Evolutionary conservation across 805 yeast genomes (phyloP), one percentile per base, ranked within the genome.

Genomic region (Lipomyces chichibuensis): DNA sequence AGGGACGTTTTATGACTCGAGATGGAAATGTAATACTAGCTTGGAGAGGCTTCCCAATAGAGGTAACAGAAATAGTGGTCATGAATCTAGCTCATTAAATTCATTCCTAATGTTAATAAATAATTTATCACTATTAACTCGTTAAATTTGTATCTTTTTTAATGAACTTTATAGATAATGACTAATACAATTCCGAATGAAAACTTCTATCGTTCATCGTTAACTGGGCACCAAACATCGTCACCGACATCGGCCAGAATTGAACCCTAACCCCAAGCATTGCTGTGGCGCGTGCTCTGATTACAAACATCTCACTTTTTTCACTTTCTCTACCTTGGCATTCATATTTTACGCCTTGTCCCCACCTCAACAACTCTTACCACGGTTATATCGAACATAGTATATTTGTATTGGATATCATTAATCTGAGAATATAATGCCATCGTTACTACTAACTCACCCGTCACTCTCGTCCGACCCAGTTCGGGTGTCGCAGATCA

Each of bases 381-480:
- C 6, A 29, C 63, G 54, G 51, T 60, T 55, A 54, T 53, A 54
- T 59, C 39, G 63, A 55, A 43, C 56, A 60, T 49, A 52, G 61
- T 35, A 57, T 64, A 60, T 64, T 58, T 35, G 58, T 53, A 25
- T 58, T 53, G 33, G 65, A 62, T 58, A 62, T 49, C 17, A 32
- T 20, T 33, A 20, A 37, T 46, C 49, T 17, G 49, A 8, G 17
- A 14, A 14, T 13, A 29, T 33, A 32, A 66, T 66, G 69, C 64
- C 69, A 9, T 53, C 69, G 25, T 63, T 70, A 8, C 64, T 67
- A 2, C 67, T 70, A 33, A 61, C 72, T 9, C 72, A 69, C 46
- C 73, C 72, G 35, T 59, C 69, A 23, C 65, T 70, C 58, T 69
- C 73, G 17, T 54, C 72, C 11, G 67, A 69, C 63, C 72, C 70